A percentile compares a stretch with the other conserved stretches of the same genome.
phyloP scores from a whole-genome alignment of 2,329 filamentous ascomycete genomes.

The Arthroderma sp. region DNA sequence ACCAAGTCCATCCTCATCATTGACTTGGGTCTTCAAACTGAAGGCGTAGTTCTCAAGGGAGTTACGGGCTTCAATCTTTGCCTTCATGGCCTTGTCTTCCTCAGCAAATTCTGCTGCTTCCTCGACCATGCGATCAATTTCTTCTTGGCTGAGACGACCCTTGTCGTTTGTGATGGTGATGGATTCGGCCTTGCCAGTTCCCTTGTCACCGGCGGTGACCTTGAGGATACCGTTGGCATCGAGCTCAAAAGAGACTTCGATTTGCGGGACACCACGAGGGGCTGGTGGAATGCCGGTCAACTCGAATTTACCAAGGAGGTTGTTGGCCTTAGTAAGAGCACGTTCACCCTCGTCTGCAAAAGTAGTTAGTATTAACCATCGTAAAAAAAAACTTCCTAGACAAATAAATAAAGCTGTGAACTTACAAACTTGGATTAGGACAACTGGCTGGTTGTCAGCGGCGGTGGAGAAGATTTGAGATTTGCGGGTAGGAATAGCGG shows the following conservation, averaged over 20 bases:
- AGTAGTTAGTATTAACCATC: conserved; percentile 12
- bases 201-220: conserved; percentile 93
- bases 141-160: conserved; percentile 87
- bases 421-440: conserved; percentile 77
- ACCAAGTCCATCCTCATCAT: conserved; percentile 89
- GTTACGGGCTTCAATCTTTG: conserved; percentile 94
- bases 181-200: conserved; percentile 89
- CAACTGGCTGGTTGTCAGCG: conserved; percentile 90
- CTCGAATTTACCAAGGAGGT: conserved; percentile 95
- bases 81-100: conserved; percentile 95
- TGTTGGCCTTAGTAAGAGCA: conserved; percentile 92
- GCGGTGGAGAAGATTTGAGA: conserved; percentile 96
- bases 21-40: conserved; percentile 97
- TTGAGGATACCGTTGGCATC: conserved; percentile 98
- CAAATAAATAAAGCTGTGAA: conserved; percentile 4
- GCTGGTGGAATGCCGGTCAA: conserved; percentile 90
- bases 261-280: conserved; percentile 91
- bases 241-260: conserved; percentile 94
- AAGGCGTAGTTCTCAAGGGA: conserved; percentile 98
- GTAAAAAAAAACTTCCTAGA: background rate
- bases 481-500: conserved; percentile 88
- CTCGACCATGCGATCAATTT: conserved; percentile 98
- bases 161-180: conserved; percentile 99
- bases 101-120: conserved; percentile 98
- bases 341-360: conserved; percentile 64